Evolutionary conservation across 2,329 filamentous ascomycete genomes (phyloP).

Genomic region (Botrytis hyacinthi): DNA sequence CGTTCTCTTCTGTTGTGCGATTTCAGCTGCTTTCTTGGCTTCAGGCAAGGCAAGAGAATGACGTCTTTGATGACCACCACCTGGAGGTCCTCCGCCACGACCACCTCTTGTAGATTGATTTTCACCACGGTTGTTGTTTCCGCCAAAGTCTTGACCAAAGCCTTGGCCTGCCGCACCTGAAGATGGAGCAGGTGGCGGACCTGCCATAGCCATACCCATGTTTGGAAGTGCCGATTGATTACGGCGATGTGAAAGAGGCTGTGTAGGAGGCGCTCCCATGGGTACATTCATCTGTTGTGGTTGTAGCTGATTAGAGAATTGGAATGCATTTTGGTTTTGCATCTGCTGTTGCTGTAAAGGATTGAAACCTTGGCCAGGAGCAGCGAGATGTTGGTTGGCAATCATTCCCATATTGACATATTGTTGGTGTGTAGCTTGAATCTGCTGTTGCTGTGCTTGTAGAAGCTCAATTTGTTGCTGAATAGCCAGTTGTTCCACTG

Average conservation of each 20-base stretch:
- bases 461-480: conserved; percentile 97
- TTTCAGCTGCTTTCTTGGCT: conserved; percentile 94
- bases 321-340: conserved; percentile 79
- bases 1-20: conserved; percentile 94
- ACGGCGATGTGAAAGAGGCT: conserved; percentile 85
- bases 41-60: conserved; percentile 94
- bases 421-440: conserved; percentile 93
- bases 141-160: conserved; percentile 79
- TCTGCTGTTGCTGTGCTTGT: conserved; percentile 97
- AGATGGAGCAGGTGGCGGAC: conserved; percentile 85
- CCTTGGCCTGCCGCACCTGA: conserved; percentile 74
- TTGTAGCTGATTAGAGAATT: conserved; percentile 79
- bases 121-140: conserved; percentile 52
- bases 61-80: conserved; percentile 82
- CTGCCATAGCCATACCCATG: conserved; percentile 65
- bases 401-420: conserved; percentile 98
- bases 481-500: conserved; percentile 96
- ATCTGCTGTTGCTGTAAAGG: conserved; percentile 72
- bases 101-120: conserved; percentile 70
- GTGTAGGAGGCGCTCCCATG: conserved; percentile 73
- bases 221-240: conserved; percentile 96
- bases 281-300: conserved; percentile 69
- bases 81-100: conserved; percentile 66
- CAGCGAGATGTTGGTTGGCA: conserved; percentile 73
- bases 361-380: conserved; percentile 63